A percentile compares a stretch with the other conserved stretches of the same genome.
Conservation (phyloP, 140 eudicot genomes). For the Bidens hawaiensis region DNA sequence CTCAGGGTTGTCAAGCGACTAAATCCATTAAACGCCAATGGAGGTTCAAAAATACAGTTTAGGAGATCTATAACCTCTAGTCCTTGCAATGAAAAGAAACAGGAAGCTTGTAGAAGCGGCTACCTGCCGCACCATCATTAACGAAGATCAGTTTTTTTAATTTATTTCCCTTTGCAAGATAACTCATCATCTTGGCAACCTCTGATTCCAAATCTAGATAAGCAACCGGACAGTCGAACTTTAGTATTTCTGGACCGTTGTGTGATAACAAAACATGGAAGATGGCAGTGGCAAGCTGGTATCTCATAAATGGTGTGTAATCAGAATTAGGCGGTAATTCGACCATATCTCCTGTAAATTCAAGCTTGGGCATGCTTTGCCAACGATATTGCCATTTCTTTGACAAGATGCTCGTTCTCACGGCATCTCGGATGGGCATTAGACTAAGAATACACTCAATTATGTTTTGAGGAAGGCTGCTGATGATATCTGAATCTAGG, state of each 20-base stretch:
- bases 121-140: too few relatives aligned
- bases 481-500: not conserved
- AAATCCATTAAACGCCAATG: too few relatives aligned
- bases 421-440: conserved; percentile 29
- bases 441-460: conserved; percentile 1
- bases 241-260: conserved; percentile 14
- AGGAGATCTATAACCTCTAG: too few relatives aligned
- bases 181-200: conserved; percentile 22
- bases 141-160: conserved; percentile 12
- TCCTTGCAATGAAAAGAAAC: too few relatives aligned
- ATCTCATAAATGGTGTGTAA: not conserved
- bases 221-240: conserved; percentile 8
- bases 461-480: not conserved
- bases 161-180: conserved; percentile 14
- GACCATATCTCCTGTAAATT: not conserved
- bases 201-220: conserved; percentile 8
- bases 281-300: conserved; percentile 21
- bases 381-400: conserved; percentile 24
- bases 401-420: conserved; percentile 31
- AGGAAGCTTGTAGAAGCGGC: too few relatives aligned
- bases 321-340: not conserved
- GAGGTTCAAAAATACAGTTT: too few relatives aligned
- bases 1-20: too few relatives aligned
- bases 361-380: not conserved
- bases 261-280: conserved; percentile 27